Evolutionary conservation across 2,329 filamentous ascomycete genomes (phyloP), one percentile per base, ranked within the genome.

Genomic region (Colletotrichum eremochloae): DNA sequence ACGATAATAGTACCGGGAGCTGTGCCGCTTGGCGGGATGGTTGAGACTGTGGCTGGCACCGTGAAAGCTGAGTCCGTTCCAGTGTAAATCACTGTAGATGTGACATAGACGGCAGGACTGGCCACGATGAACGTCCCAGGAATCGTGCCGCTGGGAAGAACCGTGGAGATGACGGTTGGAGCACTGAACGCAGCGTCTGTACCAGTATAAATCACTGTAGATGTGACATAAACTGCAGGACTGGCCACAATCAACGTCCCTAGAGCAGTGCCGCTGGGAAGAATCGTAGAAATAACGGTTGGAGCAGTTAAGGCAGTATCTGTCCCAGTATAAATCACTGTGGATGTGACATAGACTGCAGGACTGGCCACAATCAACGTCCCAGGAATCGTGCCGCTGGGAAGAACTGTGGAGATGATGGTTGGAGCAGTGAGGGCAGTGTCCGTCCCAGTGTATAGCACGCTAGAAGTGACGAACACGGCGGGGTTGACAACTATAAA

Each of bases 391-490:
- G 65, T 61, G 5, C 62, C 74, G 42, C 57, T 73, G 1, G 73
- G 73, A 1, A 36, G 42, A 2, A 74, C 63, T 1, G 74, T 74
- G 0, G 72, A 62, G 1, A 72, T 46, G 12, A 64, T 53, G 1
- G 71, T 71, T 12, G 65, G 46, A 2, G 46, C 52, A 1, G 70
- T 74, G 50, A 64, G n/a, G 24, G 71, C 65, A 2, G 64, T 71
- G 6, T 61, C 48, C 2, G 52, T 63, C 14, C 70, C 73, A 1
- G 69, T 71, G 24, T 72, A 63, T 24, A 74, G n/a, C 0, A 60
- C 55, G n/a, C 24, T 52, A 5, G 73, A 64, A 2, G 73, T 75
- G 29, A 72, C 55, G 38, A 67, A 75, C 0, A 57, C 60, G n/a
- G 63, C 71, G 5, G 74, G 68, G 3, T 52, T 48, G 9, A 63